Evolutionary conservation across 2,329 filamentous ascomycete species (phyloP), one percentile per base, ranked within the genome.

Genomic region (Cadophora malorum): DNA sequence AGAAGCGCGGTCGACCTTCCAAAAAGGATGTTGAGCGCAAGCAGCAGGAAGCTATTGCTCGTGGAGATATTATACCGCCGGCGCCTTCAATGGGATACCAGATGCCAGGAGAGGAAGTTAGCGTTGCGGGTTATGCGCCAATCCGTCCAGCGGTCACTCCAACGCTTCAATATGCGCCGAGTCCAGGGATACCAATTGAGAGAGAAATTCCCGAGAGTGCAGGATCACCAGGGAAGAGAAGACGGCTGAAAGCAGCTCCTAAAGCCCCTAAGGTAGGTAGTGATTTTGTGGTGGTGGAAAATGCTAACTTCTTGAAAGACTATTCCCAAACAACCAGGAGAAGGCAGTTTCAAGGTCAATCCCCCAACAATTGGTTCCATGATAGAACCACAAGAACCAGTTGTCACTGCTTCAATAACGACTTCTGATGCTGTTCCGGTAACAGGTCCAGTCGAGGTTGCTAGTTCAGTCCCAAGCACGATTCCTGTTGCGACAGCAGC

Each of bases 1-100:
- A 74, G 69, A 76, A 74, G 67, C 73, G 76, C 28, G 76, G 76
- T 47, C 72, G 76, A 28, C 76, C 76, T 28, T 75, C 76, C 7
- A 77, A 77, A 67, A 72, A 73, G 49, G 75, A 76, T 50, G 64
- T 75, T 25, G 74, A 76, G 64, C 67, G 68, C n/a, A 69, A 71
- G 25, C 70, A 74, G 41, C 65, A 63, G 61, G 74, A 74, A 55
- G 72, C 73, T 47, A 72, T 77, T 35, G 70, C 69, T 28, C 67
- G 74, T 49, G 74, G 76, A 21, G 74, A 76, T 50, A 61, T 75
- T 9, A 45, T 77, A 55, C 68, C 70, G 45, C 69, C 75, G n/a
- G 50, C 67, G n/a, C 63, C 63, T 38, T 56, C 58, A 7, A 66
- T 65, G 52, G 58, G 63, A 41, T 33, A 53, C 23, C 28, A 68